phyloP scores from a whole-genome alignment of 495 filamentous ascomycete species.

The Daldinia caldariorum region DNA sequence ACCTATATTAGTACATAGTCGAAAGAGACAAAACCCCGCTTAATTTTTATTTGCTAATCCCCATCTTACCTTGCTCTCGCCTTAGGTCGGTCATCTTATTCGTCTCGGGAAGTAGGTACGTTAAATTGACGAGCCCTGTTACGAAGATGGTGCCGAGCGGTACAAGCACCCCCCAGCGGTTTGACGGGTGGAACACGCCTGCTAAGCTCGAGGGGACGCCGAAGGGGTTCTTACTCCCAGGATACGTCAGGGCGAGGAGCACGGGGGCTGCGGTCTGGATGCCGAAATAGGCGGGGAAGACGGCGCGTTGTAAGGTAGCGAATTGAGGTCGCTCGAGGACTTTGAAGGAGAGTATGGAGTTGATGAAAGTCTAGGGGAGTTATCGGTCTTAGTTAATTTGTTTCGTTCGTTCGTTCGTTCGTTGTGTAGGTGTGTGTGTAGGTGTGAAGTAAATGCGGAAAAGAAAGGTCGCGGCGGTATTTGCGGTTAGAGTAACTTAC shows the following conservation, averaged over 20 bases:
- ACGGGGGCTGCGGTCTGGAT: slow-evolving; percentile 79
- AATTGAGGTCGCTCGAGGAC: slow-evolving; percentile 83
- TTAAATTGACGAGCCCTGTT: slow-evolving; percentile 71
- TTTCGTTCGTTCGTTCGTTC: neutral
- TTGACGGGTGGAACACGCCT: slow-evolving; percentile 65
- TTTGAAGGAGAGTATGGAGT: slow-evolving; percentile 76
- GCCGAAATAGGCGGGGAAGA: slow-evolving; percentile 88
- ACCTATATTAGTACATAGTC: slow-evolving; percentile 37
- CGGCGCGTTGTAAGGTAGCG: slow-evolving; percentile 74
- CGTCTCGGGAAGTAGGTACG: slow-evolving; percentile 75
- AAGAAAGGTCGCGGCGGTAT: neutral
- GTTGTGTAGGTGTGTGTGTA: slow-evolving; percentile 6
- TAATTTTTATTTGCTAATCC: neutral
- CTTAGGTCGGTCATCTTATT: slow-evolving; percentile 76
- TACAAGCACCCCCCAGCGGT: slow-evolving; percentile 66
- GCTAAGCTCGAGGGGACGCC: slow-evolving; percentile 56
- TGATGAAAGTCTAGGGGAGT: slow-evolving; percentile 73
- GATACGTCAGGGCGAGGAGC: slow-evolving; percentile 82
- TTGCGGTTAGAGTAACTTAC: slow-evolving; percentile 51
- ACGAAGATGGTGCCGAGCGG: slow-evolving; percentile 73
- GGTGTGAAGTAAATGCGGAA: neutral
- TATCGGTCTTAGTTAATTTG: slow-evolving; percentile 7
- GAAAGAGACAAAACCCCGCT: neutral
- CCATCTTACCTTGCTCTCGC: slow-evolving; percentile 72
- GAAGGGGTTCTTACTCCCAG: slow-evolving; percentile 56